Evolutionary conservation across 768 basidiomycete genomes (phyloP), one percentile per base, ranked within the genome.

Genomic region (Austroboletus eburneus): DNA sequence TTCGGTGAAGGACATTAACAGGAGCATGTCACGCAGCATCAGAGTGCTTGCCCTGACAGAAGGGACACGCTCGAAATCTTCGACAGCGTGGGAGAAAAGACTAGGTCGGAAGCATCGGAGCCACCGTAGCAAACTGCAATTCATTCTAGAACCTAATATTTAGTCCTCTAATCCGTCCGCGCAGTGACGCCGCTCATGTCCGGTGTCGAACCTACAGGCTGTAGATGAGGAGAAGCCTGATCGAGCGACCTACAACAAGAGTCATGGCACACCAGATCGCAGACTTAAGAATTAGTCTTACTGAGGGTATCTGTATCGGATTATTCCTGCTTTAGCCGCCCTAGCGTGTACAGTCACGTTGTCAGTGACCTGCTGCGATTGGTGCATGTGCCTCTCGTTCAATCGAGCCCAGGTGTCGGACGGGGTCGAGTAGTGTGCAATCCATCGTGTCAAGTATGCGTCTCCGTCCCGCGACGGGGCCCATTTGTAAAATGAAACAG

Each of bases 271-370:
- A 41, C 46, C 30, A 39, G 24, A 44, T 45, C 29, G 18, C 21
- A 20, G n/a, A 37, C 36, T 18, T 9, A 25, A 35, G 12, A 30
- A 18, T 21, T 42, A n/a, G 32, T 76, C 86, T 65, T 55, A 91
- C 88, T 86, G 83, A 43, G 87, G 83, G 62, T 81, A 85, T 54
- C 83, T 74, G 61, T 78, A 82, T 33, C 85, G 76, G 61, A 81
- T 79, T 32, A 85, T 73, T 14, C 50, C 51, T 41, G 73, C 56
- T 69, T 74, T 58, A 64, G 72, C 65, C 62, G 72, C 56, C 67
- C 71, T 58, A 66, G 66, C 53, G 57, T 72, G 55, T 30, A 80
- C 57, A 9, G 80, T 55, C 43, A 73, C 53, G 37, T 59, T 67
- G 9, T 73, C 68, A 14, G 59, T 54, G 32, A 45, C 75, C 67